A percentile compares a stretch with the other conserved stretches of the same genome.
Evolutionary conservation across 495 filamentous ascomycete genomes (phyloP).

Genomic region (Hypoxylon intermedium): DNA sequence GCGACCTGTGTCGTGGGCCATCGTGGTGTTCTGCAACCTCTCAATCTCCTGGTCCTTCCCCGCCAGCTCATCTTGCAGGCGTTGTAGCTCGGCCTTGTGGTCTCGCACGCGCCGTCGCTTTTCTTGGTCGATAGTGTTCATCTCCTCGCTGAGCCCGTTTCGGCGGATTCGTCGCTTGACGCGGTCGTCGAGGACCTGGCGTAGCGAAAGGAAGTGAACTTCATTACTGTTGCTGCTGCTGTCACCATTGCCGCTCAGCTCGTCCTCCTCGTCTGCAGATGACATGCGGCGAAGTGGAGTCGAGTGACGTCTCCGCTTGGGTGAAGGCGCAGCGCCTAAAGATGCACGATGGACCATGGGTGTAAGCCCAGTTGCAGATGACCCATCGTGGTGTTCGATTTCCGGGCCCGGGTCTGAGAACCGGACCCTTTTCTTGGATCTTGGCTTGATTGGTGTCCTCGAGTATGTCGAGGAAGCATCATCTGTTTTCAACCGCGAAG

Average conservation of each 20-base stretch:
- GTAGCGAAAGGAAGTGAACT: conserved; percentile 66
- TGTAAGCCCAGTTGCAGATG: conserved; percentile 68
- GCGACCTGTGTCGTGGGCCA: conserved; percentile 48
- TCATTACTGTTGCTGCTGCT: conserved; percentile 41
- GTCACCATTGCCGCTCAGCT: conserved; percentile 40
- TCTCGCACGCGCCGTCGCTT: conserved; percentile 54
- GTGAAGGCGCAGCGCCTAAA: conserved; percentile 51
- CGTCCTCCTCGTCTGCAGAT: conserved; percentile 19
- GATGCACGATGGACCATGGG: conserved; percentile 68
- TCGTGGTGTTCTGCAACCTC: conserved; percentile 58
- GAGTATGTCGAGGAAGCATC: conserved; percentile 4
- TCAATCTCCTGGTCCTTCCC: conserved; percentile 59
- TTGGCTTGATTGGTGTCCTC: conserved; percentile 38
- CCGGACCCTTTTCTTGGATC: conserved; percentile 68
- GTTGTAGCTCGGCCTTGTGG: conserved; percentile 51
- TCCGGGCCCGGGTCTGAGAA: conserved; percentile 74
- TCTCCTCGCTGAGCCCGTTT: conserved; percentile 76
- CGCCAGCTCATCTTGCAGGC: conserved; percentile 61
- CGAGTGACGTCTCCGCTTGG: conserved; percentile 55
- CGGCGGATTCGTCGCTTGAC: conserved; percentile 73
- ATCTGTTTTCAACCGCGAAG: conserved; percentile 29
- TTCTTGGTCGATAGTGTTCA: conserved; percentile 69
- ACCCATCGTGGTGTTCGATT: conserved; percentile 20
- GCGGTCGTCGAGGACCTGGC: conserved; percentile 73
- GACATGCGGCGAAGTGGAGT: conserved; percentile 40